phyloP scores from a whole-genome alignment of 2,329 filamentous ascomycete species.

The Trichoderma sp. region DNA sequence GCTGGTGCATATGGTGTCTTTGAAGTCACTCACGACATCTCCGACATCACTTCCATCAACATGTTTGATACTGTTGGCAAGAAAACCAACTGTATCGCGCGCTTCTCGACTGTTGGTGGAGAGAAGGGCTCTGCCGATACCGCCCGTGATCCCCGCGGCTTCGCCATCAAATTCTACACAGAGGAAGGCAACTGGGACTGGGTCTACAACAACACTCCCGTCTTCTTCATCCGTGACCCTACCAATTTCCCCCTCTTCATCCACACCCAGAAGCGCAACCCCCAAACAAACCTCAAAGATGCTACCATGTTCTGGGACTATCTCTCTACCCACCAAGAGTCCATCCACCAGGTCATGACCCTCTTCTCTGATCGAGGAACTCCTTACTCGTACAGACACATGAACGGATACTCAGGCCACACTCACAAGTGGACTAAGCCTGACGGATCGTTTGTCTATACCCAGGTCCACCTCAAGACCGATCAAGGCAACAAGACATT shows the following conservation, averaged over 20 bases:
- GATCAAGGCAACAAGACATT: slow-evolving; percentile 66
- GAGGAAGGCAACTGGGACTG: slow-evolving; percentile 74
- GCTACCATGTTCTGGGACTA: slow-evolving; percentile 61
- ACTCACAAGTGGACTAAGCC: slow-evolving; percentile 69
- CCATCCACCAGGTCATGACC: slow-evolving; percentile 66
- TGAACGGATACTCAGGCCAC: slow-evolving; percentile 71
- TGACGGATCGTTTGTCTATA: slow-evolving; percentile 67
- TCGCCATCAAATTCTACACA: slow-evolving; percentile 63
- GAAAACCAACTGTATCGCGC: slow-evolving; percentile 61
- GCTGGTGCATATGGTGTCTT: slow-evolving; percentile 59
- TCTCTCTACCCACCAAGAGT: slow-evolving; percentile 63
- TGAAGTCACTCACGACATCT: slow-evolving; percentile 61
- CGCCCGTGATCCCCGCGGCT: slow-evolving; percentile 71
- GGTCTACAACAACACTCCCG: slow-evolving; percentile 76
- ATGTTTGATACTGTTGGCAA: slow-evolving; percentile 59
- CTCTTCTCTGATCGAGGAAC: slow-evolving; percentile 70
- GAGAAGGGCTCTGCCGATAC: slow-evolving; percentile 69
- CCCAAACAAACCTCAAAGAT: slow-evolving; percentile 70
- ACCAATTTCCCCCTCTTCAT: slow-evolving; percentile 77
- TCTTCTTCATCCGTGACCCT: slow-evolving; percentile 77
- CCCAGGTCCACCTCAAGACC: slow-evolving; percentile 66
- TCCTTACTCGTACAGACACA: slow-evolving; percentile 66
- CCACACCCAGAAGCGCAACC: slow-evolving; percentile 77
- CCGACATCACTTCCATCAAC: slow-evolving; percentile 57
- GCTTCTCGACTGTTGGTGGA: slow-evolving; percentile 73